Base-by-base conservation (phyloP, 306 rosid genomes). In the Malus asiatica region DNA sequence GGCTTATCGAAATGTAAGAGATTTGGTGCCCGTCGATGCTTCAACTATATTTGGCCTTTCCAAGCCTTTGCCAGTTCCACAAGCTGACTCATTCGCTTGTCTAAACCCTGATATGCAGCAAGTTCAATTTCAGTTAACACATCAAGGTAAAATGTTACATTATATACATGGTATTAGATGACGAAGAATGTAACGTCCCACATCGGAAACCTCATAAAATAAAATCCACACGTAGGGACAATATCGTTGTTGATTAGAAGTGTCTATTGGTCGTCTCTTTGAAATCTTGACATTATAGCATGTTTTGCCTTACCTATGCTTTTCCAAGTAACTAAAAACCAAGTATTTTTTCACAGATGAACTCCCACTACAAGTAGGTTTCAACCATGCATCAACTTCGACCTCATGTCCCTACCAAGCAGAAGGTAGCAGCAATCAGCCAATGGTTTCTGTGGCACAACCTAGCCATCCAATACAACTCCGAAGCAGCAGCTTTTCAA, bases 101-200 rank as follows among this genome's bases (percentile, higher is more conserved):
- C 76, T 76, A 74, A 77, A 75, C 63, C 83, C 76, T 30, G 86
- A 59, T 66, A 72, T 70, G 63, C 85, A 68, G 44, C 76, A 35
- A 12, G 16, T 6, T 77, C 60, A 70, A 18, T 74, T 51, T 27
- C 72, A 81, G 44, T 13, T 66, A 58, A 10, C 25, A 48, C 79
- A 27, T 14, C 84, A 86, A 83, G 89, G 89, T 90, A 82, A 73
- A 16, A 71, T 77, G 27, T 20, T 65, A 30, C 35, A 1, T 30
- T 16, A 23, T 64, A 23, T 6, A 27, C 2, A 27, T 12, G 38
- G 38, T 14, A 61, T 61, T 14, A 6, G 4, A 48, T 2, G 20
- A 6, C 5, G 55, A 48, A 16, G 20, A 48, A 48, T 15, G 20
- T 15, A 48, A 48, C 2, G 8, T 48, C 8, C 55, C 55, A 48